Conservation (phyloP, 2,329 filamentous ascomycete species). For the Madurella fahalii region DNA sequence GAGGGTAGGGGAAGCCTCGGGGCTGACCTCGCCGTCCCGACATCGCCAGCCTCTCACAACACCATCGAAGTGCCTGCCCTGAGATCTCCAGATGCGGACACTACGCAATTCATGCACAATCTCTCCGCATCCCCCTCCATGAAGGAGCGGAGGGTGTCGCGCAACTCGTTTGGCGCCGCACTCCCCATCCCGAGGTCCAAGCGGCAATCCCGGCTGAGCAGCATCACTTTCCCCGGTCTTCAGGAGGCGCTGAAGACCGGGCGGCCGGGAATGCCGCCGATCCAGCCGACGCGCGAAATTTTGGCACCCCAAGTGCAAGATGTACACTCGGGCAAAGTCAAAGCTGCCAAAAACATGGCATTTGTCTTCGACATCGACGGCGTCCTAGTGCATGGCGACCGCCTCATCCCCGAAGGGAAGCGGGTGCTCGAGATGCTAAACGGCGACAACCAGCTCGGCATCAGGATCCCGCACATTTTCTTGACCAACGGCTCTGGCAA, state of each 20-base stretch:
- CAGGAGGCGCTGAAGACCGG: slow-evolving; percentile 37
- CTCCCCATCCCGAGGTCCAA: slow-evolving; percentile 70
- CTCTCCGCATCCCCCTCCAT: slow-evolving; percentile 64
- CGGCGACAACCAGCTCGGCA: slow-evolving; percentile 71
- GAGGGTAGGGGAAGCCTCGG: slow-evolving; percentile 15
- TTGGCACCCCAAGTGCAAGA: slow-evolving; percentile 68
- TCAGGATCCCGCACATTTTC: slow-evolving; percentile 73
- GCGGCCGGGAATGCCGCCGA: slow-evolving; percentile 54
- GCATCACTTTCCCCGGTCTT: slow-evolving; percentile 42
- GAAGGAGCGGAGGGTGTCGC: slow-evolving; percentile 63
- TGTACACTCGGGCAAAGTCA: slow-evolving; percentile 61
- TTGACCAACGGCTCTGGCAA: slow-evolving; percentile 72
- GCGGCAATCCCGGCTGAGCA: slow-evolving; percentile 63
- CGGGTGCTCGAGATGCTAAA: slow-evolving; percentile 67
- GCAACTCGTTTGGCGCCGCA: slow-evolving; percentile 71
- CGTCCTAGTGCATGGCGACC: slow-evolving; percentile 69
- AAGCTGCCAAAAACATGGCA: slow-evolving; percentile 71
- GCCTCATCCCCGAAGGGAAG: slow-evolving; percentile 64
- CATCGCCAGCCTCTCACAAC: slow-evolving; percentile 36
- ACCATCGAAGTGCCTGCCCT: slow-evolving; percentile 68
- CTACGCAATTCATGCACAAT: slow-evolving; percentile 67
- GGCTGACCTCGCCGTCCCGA: slow-evolving; percentile 19
- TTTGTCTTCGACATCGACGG: slow-evolving; percentile 79
- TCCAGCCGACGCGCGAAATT: slow-evolving; percentile 62
- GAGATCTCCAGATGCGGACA: slow-evolving; percentile 64